A percentile compares a stretch with the other conserved stretches of the same genome.
Conservation (phyloP, 345 rosid genomes). For the Alliaria petiolata region DNA sequence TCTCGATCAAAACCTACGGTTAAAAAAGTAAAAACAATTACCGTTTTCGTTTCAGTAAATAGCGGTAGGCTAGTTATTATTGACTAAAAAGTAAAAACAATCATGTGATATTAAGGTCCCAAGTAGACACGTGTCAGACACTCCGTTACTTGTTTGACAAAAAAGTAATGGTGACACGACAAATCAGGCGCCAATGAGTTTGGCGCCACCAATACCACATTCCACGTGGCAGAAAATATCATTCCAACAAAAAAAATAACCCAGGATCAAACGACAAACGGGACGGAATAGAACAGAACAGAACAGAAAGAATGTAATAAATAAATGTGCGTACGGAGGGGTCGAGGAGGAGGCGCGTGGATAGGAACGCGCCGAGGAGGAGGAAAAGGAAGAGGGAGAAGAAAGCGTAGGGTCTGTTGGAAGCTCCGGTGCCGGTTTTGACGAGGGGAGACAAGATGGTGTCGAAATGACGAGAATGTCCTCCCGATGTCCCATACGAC, state of each 20-base stretch:
- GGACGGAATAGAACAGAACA: not conserved
- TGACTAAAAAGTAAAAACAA: not conserved
- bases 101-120: not conserved
- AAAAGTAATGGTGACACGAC: slow-evolving; percentile 15
- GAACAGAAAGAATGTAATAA: not conserved
- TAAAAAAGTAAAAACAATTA: not conserved
- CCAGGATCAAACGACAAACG: not conserved
- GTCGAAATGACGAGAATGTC: slow-evolving; percentile 36
- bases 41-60: not conserved
- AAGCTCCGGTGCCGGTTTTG: slow-evolving; percentile 36
- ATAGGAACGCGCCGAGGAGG: slow-evolving; percentile 59
- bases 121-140: slow-evolving; percentile 15
- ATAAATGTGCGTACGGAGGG: slow-evolving; percentile 42
- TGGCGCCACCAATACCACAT: not conserved
- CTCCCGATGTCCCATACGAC: slow-evolving; percentile 27
- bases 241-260: too few relatives aligned
- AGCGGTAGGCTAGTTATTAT: not conserved
- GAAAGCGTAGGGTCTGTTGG: slow-evolving; percentile 38
- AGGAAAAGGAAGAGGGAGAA: slow-evolving; percentile 45
- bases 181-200: not conserved
- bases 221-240: slow-evolving; percentile 30
- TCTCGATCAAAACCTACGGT: slow-evolving; percentile 23
- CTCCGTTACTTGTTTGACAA: slow-evolving; percentile 2
- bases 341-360: slow-evolving; percentile 58
- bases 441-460: slow-evolving; percentile 38